These are phyloP conservation scores for Neofusicoccum laricinum DNA, from an alignment of 2,329 filamentous ascomycete genomes.

Conservation along the genomic window DNA sequence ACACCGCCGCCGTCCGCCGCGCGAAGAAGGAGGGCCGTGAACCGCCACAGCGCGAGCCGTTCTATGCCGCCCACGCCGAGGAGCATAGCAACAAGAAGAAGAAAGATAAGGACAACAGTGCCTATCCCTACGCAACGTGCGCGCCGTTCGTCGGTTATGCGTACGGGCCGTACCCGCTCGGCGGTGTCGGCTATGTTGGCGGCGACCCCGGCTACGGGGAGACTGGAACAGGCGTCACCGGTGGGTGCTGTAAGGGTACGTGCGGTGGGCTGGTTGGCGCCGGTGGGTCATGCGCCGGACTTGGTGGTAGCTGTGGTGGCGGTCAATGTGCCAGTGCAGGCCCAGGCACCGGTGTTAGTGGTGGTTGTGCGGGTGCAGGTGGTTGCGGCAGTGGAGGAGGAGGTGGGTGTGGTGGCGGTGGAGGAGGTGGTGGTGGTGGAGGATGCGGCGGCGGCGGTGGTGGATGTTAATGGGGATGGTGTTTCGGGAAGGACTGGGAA, in stretches of 20 bases:
- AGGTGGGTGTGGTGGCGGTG: neutral
- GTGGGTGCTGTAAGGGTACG: conserved; percentile 50
- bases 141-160: conserved; percentile 44
- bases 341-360: neutral
- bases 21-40: conserved; percentile 35
- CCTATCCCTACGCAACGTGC: conserved; percentile 22
- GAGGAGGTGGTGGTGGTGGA: neutral
- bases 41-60: neutral
- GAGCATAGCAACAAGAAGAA: conserved; percentile 18
- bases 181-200: conserved; percentile 26
- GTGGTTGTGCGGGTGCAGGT: conserved; percentile 3
- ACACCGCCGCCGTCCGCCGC: conserved; percentile 18
- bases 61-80: neutral
- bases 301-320: conserved; percentile 12
- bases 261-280: conserved; percentile 38
- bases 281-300: neutral
- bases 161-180: conserved; percentile 43
- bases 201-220: conserved; percentile 38
- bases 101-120: neutral
- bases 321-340: neutral
- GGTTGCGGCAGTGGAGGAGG: neutral
- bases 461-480: neutral
- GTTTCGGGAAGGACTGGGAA: neutral
- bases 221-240: conserved; percentile 36
- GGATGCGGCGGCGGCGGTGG: neutral